Base-by-base conservation (phyloP, 2,329 filamentous ascomycete species). In the Thelonectria blattea region DNA sequence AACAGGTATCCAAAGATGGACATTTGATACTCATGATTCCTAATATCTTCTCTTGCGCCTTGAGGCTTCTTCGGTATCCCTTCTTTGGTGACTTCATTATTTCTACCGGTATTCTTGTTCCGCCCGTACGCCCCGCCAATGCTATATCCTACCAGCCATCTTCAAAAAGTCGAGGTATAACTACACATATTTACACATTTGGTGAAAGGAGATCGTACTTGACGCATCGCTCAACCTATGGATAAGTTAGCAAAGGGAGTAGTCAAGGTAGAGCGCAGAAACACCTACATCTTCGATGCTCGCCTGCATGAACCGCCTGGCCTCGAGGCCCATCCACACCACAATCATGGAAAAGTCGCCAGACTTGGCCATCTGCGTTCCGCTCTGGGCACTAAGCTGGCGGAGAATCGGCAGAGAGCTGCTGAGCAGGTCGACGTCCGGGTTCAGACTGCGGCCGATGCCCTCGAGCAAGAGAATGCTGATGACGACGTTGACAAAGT, bases 401-500 rank as follows among this genome's bases (percentile, higher is more conserved):
- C 95, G 85, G 58, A 99, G 79, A 49, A 99, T 98, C 0, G 95
- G 95, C 50, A 99, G 80, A 8, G 93, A 92, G 71, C 92, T 93
- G 72, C 80, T 84, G 65, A 99, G 89, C 12, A 99, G 81, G 77
- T 99, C 95, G 48, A 97, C 81, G 54, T 94, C 83, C 0, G 95
- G 94, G 74, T 98, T 90, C 15, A 99, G 79, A 60, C 84, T 92
- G 62, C 95, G 85, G 0, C 95, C 95, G 71, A 98, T 99, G 7
- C 95, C 95, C 74, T 99, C 95, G 1, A 99, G 83, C 2, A 99
- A 83, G 34, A 99, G 80, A 54, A 98, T 97, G 61, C 92, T 96
- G 60, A 99, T 90, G 30, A 99, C 94, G 5, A 99, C 95, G 72
- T 99, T 99, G 73, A 99, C 93, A 73, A 98, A 99, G 74, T 99